Conservation (phyloP, 768 basidiomycete species). For the Leccinum imitatum region DNA sequence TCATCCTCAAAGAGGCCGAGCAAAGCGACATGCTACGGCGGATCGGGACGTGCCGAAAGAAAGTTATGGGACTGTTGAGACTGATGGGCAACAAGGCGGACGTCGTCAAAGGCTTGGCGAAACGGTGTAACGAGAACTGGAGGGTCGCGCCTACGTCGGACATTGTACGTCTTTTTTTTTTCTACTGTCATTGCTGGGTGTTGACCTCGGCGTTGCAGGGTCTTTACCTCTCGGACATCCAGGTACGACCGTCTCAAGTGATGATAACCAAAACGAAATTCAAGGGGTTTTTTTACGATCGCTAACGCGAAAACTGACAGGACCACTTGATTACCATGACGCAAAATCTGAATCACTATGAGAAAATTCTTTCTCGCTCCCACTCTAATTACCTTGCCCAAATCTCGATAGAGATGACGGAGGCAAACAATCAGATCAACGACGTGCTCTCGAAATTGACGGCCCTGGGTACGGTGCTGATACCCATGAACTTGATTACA, state of each 20-base stretch:
- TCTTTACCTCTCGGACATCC: slow-evolving; percentile 93
- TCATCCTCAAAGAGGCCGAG: slow-evolving; percentile 72
- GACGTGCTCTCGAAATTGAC: slow-evolving; percentile 97
- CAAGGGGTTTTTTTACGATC: background rate
- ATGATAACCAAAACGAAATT: background rate
- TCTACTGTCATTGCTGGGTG: background rate
- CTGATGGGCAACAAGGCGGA: slow-evolving; percentile 99
- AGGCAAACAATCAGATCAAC: slow-evolving; percentile 99
- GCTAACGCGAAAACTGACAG: slow-evolving; percentile 30
- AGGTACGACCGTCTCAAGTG: slow-evolving; percentile 41
- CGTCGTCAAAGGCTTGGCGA: slow-evolving; percentile 97
- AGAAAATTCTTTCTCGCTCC: slow-evolving; percentile 97
- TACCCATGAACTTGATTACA: slow-evolving; percentile 97
- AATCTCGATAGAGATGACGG: slow-evolving; percentile 99
- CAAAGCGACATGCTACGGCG: slow-evolving; percentile 97
- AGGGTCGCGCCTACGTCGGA: slow-evolving; percentile 96
- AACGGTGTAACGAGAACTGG: slow-evolving; percentile 99
- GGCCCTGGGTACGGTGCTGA: slow-evolving; percentile 93
- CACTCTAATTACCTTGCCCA: slow-evolving; percentile 99
- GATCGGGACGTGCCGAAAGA: slow-evolving; percentile 97
- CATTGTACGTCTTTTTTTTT: slow-evolving; percentile 58
- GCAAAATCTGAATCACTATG: slow-evolving; percentile 98
- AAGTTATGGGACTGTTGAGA: slow-evolving; percentile 95
- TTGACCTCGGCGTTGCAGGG: slow-evolving; percentile 50
- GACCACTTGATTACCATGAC: slow-evolving; percentile 99